phyloP scores from a whole-genome alignment of 1,139 yeast genomes.

The Saccharomyces uvarum region DNA sequence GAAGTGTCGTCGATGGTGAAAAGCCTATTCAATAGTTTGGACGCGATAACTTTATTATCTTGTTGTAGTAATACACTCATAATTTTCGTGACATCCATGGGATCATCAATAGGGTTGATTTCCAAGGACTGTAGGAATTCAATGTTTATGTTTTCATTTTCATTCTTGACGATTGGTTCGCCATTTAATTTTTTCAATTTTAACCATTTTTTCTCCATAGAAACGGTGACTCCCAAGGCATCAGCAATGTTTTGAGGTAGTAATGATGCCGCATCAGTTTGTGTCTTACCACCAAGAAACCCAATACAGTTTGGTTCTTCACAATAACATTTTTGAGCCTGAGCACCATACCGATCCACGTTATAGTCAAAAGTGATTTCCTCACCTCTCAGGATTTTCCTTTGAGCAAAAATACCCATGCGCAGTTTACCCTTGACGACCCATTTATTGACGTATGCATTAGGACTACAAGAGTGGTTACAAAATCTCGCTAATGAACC shows the following conservation, averaged over 20 bases:
- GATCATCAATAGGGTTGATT: slow-evolving; percentile 43
- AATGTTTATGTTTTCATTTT: slow-evolving; percentile 54
- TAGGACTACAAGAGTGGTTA: slow-evolving; percentile 91
- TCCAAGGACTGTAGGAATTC: slow-evolving; percentile 56
- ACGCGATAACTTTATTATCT: slow-evolving; percentile 60
- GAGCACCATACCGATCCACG: slow-evolving; percentile 93
- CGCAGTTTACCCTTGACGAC: slow-evolving; percentile 82
- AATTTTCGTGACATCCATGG: slow-evolving; percentile 64
- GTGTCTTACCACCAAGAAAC: slow-evolving; percentile 92
- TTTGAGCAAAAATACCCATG: slow-evolving; percentile 91
- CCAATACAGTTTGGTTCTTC: slow-evolving; percentile 90
- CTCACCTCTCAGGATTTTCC: slow-evolving; percentile 68
- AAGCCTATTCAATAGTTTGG: slow-evolving; percentile 62
- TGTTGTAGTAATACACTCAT: slow-evolving; percentile 77
- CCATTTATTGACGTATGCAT: slow-evolving; percentile 95
- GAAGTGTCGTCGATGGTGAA: slow-evolving; percentile 46
- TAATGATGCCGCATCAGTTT: slow-evolving; percentile 79
- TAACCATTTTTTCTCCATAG: slow-evolving; percentile 56
- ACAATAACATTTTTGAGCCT: slow-evolving; percentile 90
- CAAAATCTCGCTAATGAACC: slow-evolving; percentile 88
- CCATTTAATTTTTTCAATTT: slow-evolving; percentile 48
- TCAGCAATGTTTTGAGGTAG: slow-evolving; percentile 79
- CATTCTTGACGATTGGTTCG: slow-evolving; percentile 42
- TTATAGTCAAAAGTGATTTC: slow-evolving; percentile 94
- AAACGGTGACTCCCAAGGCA: slow-evolving; percentile 72